Evolutionary conservation across 2,329 filamentous ascomycete genomes (phyloP), one percentile per base, ranked within the genome.

Genomic region (Cladosporium sp.): DNA sequence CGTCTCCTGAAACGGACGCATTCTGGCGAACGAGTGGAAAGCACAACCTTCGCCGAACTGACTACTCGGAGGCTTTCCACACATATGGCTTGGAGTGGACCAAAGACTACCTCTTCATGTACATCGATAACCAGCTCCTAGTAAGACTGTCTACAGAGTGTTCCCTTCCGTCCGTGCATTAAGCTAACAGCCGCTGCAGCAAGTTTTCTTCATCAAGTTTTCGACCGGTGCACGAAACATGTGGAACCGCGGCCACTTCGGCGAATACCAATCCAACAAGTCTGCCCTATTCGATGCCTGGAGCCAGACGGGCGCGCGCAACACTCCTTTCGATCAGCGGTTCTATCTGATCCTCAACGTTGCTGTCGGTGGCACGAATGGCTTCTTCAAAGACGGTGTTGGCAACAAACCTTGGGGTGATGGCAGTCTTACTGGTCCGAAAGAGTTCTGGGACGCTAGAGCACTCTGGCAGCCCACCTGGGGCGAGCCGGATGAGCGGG

Each of bases 11-110:
- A 65, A 89, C 91, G 72, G 90, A 94, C 74, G 90, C 84, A 10
- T 94, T 89, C 88, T 93, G 90, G 90, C 85, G 86, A 69, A 93
- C 90, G 64, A 92, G 91, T 75, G 87, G 89, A 73, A 93, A 92
- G 82, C 86, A 87, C 61, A 80, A 83, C 67, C 88, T 90, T 12
- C 82, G 91, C 29, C 91, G 91, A 78, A 90, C 88, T 3, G 91
- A 89, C 1, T 94, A 89, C 76, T 78, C 88, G 31, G 78, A 81
- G 1, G 84, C 78, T 23, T 91, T 87, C 79, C 90, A 94, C 79
- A 91, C 85, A 0, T 94, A 89, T 72, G 91, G 91, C 14, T 78
- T 94, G 1, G 91, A 94, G 78, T 94, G 91, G 91, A 91, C 88
- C 49, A 85, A 93, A 70, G 93, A 92, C 76, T 94, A 94, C 76